phyloP scores from a whole-genome alignment of 805 yeast species.

The Saccharomycopsis sp. region DNA sequence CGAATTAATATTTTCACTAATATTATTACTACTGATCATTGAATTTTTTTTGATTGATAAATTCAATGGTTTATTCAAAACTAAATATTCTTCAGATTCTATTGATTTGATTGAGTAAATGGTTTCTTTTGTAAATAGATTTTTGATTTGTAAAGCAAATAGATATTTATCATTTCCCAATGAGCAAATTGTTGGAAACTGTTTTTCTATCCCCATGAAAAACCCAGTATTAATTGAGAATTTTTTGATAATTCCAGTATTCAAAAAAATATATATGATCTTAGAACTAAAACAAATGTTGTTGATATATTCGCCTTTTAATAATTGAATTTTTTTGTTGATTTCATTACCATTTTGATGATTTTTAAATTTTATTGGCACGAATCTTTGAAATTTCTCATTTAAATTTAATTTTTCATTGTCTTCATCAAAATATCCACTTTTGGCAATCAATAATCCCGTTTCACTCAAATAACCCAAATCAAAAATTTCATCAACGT shows the following conservation, averaged over 20 bases:
- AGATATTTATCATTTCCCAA: constrained; percentile 5
- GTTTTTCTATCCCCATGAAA: constrained; percentile 10
- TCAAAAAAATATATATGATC: constrained; percentile 5
- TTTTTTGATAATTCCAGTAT: constrained; percentile 5
- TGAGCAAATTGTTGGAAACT: constrained; percentile 11
- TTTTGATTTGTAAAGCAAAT: constrained; percentile 9
- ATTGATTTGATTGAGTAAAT: constrained; percentile 4
- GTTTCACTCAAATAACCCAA: constrained; percentile 5
- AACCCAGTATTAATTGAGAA: constrained; percentile 8
- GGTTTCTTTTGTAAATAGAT: constrained; percentile 5
- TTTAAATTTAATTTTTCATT: constrained; percentile 2
- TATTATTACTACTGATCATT: not conserved
- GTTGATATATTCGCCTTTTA: constrained; percentile 10
- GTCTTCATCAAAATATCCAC: constrained; percentile 11
- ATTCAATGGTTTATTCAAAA: constrained; percentile 1
- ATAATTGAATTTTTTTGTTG: constrained; percentile 5
- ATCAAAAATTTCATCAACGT: constrained; percentile 15
- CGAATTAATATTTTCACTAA: not conserved
- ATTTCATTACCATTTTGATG: constrained; percentile 3
- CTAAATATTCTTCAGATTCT: constrained; percentile 1
- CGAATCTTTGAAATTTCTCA: constrained; percentile 7
- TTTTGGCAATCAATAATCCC: constrained; percentile 12
- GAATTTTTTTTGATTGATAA: constrained; percentile 1
- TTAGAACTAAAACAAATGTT: constrained; percentile 1
- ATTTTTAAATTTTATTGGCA: constrained; percentile 3